A percentile compares a stretch with the other conserved stretches of the same genome.
These are phyloP conservation scores for Pseudocercospora crystallina DNA, from an alignment of 2,329 filamentous ascomycete genomes.

Conservation along the genomic window DNA sequence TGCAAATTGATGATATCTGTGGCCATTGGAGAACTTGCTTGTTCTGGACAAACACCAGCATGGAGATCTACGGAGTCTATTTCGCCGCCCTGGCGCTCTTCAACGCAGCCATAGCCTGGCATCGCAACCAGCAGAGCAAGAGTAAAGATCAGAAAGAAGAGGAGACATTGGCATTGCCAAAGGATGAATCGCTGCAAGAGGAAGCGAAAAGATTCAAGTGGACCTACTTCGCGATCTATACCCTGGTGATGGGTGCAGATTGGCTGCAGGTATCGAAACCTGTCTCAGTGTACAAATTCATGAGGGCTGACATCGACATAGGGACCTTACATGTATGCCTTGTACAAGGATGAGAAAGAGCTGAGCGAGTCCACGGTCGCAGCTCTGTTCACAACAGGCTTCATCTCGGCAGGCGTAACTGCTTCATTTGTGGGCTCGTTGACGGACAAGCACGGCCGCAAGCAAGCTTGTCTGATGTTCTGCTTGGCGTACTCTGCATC, in stretches of 20 bases:
- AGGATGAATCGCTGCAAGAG: slow-evolving; percentile 25
- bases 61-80: slow-evolving; percentile 28
- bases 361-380: slow-evolving; percentile 49
- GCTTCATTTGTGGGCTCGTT: slow-evolving; percentile 51
- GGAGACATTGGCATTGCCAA: slow-evolving; percentile 15
- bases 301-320: slow-evolving; percentile 15
- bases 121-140: slow-evolving; percentile 14
- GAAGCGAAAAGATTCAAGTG: slow-evolving; percentile 41
- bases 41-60: slow-evolving; percentile 3
- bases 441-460: slow-evolving; percentile 54
- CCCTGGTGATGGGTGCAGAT: slow-evolving; percentile 46
- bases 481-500: slow-evolving; percentile 56
- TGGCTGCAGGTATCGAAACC: slow-evolving; percentile 43
- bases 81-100: slow-evolving; percentile 23
- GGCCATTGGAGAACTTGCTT: too few species aligned
- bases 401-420: slow-evolving; percentile 51
- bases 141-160: slow-evolving; percentile 9
- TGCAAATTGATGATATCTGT: too few species aligned
- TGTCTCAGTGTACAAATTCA: neutral
- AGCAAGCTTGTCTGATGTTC: slow-evolving; percentile 55
- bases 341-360: slow-evolving; percentile 53
- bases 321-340: slow-evolving; percentile 53
- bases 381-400: slow-evolving; percentile 49
- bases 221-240: slow-evolving; percentile 47
- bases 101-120: slow-evolving; percentile 21